phyloP scores from a whole-genome alignment of 2,329 filamentous ascomycete genomes.

The Aspergillus sp. region DNA sequence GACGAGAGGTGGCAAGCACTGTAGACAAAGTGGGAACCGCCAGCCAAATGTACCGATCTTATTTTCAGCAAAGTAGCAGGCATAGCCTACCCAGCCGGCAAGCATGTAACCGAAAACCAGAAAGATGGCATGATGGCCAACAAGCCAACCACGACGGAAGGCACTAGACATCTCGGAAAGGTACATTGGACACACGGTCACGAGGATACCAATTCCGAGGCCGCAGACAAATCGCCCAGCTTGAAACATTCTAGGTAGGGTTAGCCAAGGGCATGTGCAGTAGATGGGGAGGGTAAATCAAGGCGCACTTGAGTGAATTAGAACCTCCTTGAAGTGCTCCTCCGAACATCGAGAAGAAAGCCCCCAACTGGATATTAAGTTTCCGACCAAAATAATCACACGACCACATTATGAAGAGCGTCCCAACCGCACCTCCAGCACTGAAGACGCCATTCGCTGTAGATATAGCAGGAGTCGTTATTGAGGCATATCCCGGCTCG shows the following conservation, averaged over 20 bases:
- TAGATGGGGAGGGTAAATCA: neutral
- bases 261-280: conserved; percentile 11
- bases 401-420: conserved; percentile 55
- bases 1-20: conserved; percentile 44
- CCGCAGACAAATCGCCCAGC: conserved; percentile 47
- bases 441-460: conserved; percentile 54
- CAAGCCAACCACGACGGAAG: conserved; percentile 47
- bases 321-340: conserved; percentile 52
- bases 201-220: conserved; percentile 47
- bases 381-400: conserved; percentile 49
- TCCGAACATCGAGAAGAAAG: conserved; percentile 48
- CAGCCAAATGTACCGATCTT: conserved; percentile 45
- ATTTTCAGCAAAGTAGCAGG: conserved; percentile 45
- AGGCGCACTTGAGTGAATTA: conserved; percentile 44
- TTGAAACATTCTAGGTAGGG: conserved; percentile 45
- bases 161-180: conserved; percentile 48
- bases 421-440: conserved; percentile 52
- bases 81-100: conserved; percentile 49
- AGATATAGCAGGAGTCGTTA: conserved; percentile 51
- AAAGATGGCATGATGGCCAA: conserved; percentile 51
- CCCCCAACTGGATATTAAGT: conserved; percentile 51
- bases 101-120: conserved; percentile 53
- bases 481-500: conserved; percentile 49
- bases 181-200: conserved; percentile 50
- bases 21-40: conserved; percentile 49